A percentile compares a stretch with the other conserved stretches of the same genome.
Conservation (phyloP, 1,139 yeast species). For the Sugiyamaella neomexicana region DNA sequence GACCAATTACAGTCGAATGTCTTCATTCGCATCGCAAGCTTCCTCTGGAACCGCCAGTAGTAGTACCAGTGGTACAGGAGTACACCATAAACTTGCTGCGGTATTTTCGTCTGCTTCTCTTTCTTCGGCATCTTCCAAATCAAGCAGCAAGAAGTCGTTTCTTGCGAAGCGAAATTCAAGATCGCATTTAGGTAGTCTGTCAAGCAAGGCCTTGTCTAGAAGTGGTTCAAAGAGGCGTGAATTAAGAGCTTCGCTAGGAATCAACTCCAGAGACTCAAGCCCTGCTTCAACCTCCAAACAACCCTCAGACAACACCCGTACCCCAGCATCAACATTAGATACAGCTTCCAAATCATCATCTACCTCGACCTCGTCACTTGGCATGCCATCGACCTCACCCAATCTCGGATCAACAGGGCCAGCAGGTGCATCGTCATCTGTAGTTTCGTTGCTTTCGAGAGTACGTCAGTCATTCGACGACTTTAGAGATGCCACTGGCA, state of each 20-base stretch:
- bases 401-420: neutral
- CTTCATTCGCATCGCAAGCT: neutral
- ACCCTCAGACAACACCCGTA: neutral
- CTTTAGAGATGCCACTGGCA: conserved; percentile 16
- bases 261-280: neutral
- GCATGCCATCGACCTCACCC: neutral
- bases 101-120: conserved; percentile 3
- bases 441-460: conserved; percentile 21
- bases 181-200: neutral
- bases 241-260: neutral
- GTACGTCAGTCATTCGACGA: conserved; percentile 25
- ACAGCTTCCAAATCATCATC: neutral
- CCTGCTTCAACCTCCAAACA: neutral
- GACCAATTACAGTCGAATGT: neutral
- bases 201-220: neutral
- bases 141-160: conserved; percentile 1
- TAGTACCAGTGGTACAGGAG: conserved; percentile 1
- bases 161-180: conserved; percentile 1
- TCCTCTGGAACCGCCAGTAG: neutral
- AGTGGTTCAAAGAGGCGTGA: neutral
- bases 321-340: neutral
- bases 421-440: conserved; percentile 16
- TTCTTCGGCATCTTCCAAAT: conserved; percentile 3
- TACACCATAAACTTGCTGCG: neutral
- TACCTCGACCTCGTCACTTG: neutral